Conservation (phyloP, 345 rosid genomes). For the Carallia brachiata region DNA sequence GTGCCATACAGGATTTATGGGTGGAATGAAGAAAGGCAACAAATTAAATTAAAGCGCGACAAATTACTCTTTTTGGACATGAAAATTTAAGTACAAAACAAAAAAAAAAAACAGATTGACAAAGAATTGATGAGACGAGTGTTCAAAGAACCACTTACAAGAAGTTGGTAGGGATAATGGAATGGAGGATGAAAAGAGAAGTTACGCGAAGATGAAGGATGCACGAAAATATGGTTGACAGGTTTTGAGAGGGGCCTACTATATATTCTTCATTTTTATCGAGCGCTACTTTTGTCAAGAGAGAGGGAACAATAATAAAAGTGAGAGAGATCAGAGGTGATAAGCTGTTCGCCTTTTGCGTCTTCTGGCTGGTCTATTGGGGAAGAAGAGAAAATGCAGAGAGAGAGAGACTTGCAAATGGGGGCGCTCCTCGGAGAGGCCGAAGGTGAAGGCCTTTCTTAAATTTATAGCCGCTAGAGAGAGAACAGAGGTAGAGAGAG, state of each 20-base stretch:
- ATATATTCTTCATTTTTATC: not conserved
- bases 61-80: too few relatives aligned
- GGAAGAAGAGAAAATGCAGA: not conserved
- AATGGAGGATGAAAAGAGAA: not conserved
- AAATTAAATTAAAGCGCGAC: too few relatives aligned
- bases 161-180: not conserved
- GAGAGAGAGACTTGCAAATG: not conserved
- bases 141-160: slow-evolving; percentile 2
- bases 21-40: too few relatives aligned
- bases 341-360: not conserved
- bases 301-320: not conserved
- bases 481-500: not conserved
- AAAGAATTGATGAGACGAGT: not conserved
- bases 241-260: too few relatives aligned
- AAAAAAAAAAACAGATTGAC: not conserved
- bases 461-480: slow-evolving; percentile 9
- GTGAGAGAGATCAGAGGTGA: not conserved
- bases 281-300: not conserved
- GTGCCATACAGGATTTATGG: too few relatives aligned
- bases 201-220: not conserved
- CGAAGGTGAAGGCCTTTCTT: slow-evolving; percentile 6
- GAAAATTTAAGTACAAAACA: not conserved
- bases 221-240: not conserved
- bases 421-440: slow-evolving; percentile 31
- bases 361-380: slow-evolving; percentile 1